phyloP scores from a whole-genome alignment of 805 yeast species.

The Pichia thaimueangensis region DNA sequence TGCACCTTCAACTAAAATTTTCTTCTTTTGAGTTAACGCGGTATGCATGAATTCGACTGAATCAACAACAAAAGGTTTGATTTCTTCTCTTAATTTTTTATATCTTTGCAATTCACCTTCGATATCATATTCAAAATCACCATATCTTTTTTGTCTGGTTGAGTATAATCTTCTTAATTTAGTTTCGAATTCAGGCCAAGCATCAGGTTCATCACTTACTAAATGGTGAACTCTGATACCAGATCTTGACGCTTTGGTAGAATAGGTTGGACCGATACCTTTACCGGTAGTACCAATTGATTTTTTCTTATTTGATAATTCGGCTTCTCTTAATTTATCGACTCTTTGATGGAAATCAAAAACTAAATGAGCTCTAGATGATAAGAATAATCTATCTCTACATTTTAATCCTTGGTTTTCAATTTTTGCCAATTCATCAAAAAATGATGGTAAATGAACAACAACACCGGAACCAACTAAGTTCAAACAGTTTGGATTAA shows the following conservation, averaged over 20 bases:
- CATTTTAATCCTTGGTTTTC: constrained; percentile 77
- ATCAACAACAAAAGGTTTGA: constrained; percentile 91
- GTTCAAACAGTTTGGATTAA: constrained; percentile 85
- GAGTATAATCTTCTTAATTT: constrained; percentile 70
- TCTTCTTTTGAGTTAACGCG: constrained; percentile 72
- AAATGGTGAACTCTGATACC: constrained; percentile 96
- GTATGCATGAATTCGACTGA: constrained; percentile 77
- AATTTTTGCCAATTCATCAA: constrained; percentile 74
- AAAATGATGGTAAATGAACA: constrained; percentile 88
- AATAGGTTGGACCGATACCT: constrained; percentile 97
- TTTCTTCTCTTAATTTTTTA: constrained; percentile 62
- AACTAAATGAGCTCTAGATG: constrained; percentile 93
- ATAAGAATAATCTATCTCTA: constrained; percentile 71
- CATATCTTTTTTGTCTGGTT: constrained; percentile 85
- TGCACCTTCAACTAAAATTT: constrained; percentile 94
- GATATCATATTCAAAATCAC: constrained; percentile 81
- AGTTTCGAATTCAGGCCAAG: constrained; percentile 87
- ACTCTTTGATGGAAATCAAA: constrained; percentile 98
- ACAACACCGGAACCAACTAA: constrained; percentile 96
- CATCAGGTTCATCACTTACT: constrained; percentile 79
- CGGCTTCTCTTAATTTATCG: constrained; percentile 91
- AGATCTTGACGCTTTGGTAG: constrained; percentile 94
- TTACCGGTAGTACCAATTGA: constrained; percentile 97
- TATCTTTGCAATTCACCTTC: constrained; percentile 76
- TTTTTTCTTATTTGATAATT: constrained; percentile 71